These are phyloP conservation scores for Waltergamsia citrina DNA, from an alignment of 2,329 filamentous ascomycete genomes.

Conservation along the genomic window DNA sequence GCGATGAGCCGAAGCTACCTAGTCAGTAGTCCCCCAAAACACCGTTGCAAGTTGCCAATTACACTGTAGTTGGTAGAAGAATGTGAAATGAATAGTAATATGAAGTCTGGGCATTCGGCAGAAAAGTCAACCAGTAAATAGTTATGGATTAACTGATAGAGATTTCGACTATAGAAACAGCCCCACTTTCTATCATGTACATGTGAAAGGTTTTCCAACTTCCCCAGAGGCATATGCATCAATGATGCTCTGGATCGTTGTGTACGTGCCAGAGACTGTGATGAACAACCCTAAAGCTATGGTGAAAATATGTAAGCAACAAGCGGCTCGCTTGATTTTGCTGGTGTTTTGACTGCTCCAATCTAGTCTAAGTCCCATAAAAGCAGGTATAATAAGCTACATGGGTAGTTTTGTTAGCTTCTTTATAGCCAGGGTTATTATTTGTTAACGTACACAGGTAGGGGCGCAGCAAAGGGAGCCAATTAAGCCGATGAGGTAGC, in stretches of 20 bases:
- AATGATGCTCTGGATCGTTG: conserved; percentile 14
- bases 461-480: conserved; percentile 16
- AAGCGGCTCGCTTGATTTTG: conserved; percentile 5
- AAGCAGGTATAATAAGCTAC: conserved; percentile 13
- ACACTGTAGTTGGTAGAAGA: too few relatives aligned
- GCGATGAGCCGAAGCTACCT: too few relatives aligned
- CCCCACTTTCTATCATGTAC: conserved; percentile 1
- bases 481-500: conserved; percentile 13
- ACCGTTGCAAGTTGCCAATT: too few relatives aligned
- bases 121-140: too few relatives aligned
- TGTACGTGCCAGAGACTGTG: conserved; percentile 14
- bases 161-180: too few relatives aligned
- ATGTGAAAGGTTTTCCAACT: conserved; percentile 12
- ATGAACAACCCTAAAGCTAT: conserved; percentile 11
- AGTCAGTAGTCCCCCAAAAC: too few relatives aligned
- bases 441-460: conserved; percentile 12
- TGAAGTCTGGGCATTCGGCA: too few relatives aligned
- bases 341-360: conserved; percentile 4
- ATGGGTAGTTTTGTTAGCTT: neutral
- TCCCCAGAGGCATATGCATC: conserved; percentile 12
- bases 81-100: too few relatives aligned
- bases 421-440: neutral
- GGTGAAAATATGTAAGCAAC: conserved; percentile 10
- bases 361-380: conserved; percentile 13
- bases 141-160: too few relatives aligned